Evolutionary conservation across 75 land plant species (phyloP).

Genomic region (Isoetes taiwanensis): DNA sequence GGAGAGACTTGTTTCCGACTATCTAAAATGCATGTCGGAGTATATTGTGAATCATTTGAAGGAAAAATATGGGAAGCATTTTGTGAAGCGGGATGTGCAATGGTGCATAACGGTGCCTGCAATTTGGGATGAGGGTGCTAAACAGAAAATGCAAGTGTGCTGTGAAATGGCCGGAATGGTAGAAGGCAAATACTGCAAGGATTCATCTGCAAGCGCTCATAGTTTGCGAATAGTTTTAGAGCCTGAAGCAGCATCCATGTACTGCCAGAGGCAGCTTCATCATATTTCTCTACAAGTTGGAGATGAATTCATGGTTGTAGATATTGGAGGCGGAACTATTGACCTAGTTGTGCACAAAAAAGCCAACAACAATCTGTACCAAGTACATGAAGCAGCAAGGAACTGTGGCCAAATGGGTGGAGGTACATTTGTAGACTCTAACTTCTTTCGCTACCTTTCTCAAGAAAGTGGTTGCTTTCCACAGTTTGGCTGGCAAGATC

Average conservation of each 20-base stretch:
- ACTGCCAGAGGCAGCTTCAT: not conserved
- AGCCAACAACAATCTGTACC: not conserved
- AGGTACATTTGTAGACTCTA: not conserved
- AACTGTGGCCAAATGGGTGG: not conserved
- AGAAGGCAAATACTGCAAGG: not conserved
- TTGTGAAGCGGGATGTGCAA: not conserved
- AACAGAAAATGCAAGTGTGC: not conserved
- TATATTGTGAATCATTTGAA: not conserved
- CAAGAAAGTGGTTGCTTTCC: not conserved
- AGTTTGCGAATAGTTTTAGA: not conserved
- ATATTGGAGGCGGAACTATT: slow-evolving; percentile 4
- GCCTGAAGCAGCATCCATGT: slow-evolving; percentile 4
- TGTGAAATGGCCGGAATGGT: not conserved
- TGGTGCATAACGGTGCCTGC: slow-evolving; percentile 4
- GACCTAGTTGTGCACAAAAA: not conserved
- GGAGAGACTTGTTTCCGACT: not conserved
- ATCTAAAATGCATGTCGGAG: not conserved
- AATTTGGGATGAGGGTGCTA: not conserved
- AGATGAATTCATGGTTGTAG: not conserved
- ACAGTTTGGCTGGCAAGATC: not conserved
- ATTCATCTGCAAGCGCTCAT: too few species aligned
- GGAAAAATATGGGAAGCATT: not conserved
- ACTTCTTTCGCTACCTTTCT: not conserved
- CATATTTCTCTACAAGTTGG: not conserved
- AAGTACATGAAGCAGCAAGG: not conserved